phyloP scores from a whole-genome alignment of 2,329 filamentous ascomycete species.

The Sporothrix curviconia region DNA sequence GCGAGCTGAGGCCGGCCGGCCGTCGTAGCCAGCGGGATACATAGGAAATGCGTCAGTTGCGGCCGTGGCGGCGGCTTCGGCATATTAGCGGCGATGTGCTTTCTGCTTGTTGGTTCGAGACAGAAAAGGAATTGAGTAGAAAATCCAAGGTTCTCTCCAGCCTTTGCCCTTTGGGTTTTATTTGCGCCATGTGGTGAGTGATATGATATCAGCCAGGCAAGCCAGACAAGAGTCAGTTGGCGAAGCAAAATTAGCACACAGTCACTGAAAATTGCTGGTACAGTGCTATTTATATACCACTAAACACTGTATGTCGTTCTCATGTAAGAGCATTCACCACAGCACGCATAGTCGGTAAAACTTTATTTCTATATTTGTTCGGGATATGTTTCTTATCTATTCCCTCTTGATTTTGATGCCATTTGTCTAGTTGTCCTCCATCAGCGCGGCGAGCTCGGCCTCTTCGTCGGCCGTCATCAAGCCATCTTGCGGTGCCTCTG shows the following conservation, averaged over 20 bases:
- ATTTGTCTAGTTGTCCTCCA: constrained; percentile 69
- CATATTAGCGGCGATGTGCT: too few species aligned
- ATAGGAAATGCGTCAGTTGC: constrained; percentile 63
- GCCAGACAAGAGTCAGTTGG: background rate
- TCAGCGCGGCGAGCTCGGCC: constrained; percentile 78
- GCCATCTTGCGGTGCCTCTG: constrained; percentile 43
- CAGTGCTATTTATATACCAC: background rate
- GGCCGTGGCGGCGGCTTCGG: constrained; percentile 11
- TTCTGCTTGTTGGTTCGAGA: too few species aligned
- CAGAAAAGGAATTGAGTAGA: too few species aligned
- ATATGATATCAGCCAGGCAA: too few species aligned
- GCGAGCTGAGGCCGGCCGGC: constrained; percentile 58
- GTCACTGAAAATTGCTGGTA: background rate
- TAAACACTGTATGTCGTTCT: background rate
- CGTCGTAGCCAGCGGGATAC: constrained; percentile 61
- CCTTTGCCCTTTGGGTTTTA: too few species aligned
- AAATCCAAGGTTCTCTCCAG: too few species aligned
- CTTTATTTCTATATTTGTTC: background rate
- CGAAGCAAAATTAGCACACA: background rate
- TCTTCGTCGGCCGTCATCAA: constrained; percentile 83
- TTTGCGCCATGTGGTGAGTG: too few species aligned
- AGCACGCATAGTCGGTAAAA: background rate
- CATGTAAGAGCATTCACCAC: too few species aligned
- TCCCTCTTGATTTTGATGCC: too few species aligned
- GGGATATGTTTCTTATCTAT: background rate